Percentiles rank a stretch among this genome's conserved stretches.
Evolutionary conservation across 352 stramenopile species (phyloP).

Genomic region (Globisporangium acanthophoron): DNA sequence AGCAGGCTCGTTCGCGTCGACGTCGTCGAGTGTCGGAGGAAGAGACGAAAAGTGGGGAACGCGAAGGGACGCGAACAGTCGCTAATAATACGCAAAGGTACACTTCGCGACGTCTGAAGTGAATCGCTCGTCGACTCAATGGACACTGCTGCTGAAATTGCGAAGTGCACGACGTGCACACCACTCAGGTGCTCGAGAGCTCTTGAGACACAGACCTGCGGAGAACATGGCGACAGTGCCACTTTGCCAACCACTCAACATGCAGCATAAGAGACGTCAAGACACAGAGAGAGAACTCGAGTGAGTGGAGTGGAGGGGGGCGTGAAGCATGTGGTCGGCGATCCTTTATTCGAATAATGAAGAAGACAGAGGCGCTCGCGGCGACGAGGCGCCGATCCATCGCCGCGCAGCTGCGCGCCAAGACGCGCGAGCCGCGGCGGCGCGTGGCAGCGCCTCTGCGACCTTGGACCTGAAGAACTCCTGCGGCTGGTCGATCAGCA

Average conservation of each 20-base stretch:
- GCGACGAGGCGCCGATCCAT: constrained; percentile 4
- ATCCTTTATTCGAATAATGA: constrained; percentile 21
- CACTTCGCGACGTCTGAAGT: no score
- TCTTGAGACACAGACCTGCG: no score
- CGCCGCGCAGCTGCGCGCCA: constrained; percentile 9
- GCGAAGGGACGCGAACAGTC: background rate
- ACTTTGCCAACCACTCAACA: no score
- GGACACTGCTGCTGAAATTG: background rate
- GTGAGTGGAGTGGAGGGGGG: no score
- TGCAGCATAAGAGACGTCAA: no score
- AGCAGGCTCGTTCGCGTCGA: no score
- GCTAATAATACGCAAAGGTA: background rate
- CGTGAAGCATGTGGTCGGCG: constrained; percentile 34
- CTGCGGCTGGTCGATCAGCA: constrained; percentile 12
- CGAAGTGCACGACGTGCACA: no score
- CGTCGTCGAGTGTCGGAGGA: no score
- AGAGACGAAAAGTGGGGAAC: no score
- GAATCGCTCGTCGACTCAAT: background rate
- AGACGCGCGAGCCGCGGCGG: constrained; percentile 2
- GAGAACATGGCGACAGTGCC: no score
- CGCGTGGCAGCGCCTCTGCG: constrained; percentile 8
- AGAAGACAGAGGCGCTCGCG: constrained; percentile 22
- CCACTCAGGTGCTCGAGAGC: no score
- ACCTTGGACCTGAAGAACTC: constrained; percentile 38
- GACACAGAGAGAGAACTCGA: no score